A percentile compares a stretch with the other conserved stretches of the same genome.
Evolutionary conservation across 305 asterid species (phyloP).

Genomic region (Rubia tinctorum): DNA sequence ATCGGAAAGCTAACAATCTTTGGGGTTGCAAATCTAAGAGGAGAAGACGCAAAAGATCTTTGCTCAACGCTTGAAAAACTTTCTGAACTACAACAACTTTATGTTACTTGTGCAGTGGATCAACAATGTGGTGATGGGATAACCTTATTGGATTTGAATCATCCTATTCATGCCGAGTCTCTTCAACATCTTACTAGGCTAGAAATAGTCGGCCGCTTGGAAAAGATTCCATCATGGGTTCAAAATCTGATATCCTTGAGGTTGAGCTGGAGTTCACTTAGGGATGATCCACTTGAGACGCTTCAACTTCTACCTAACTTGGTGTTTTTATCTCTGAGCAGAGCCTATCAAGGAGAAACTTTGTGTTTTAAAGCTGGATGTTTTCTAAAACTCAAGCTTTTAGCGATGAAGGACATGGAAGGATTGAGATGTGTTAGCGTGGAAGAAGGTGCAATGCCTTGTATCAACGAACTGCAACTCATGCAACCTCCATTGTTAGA

Average conservation of each 20-base stretch:
- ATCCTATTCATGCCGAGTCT: background rate
- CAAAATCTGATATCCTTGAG: background rate
- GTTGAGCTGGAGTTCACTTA: background rate
- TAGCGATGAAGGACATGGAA: background rate
- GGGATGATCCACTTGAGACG: background rate
- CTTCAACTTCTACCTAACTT: background rate
- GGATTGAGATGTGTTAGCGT: background rate
- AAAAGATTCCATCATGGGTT: background rate
- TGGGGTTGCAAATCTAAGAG: background rate
- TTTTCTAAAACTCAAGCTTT: background rate
- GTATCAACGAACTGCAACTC: background rate
- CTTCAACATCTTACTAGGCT: background rate
- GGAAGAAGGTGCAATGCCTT: background rate
- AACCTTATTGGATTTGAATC: background rate
- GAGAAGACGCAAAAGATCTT: constrained; percentile 7
- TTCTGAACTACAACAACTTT: background rate
- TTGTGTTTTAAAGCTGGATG: background rate
- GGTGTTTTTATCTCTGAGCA: background rate
- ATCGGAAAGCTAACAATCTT: background rate
- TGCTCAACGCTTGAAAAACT: constrained; percentile 11
- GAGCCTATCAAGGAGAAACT: background rate
- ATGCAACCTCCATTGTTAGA: background rate
- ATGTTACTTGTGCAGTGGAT: background rate
- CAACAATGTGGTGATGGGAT: background rate
- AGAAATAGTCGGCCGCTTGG: background rate